phyloP scores from a whole-genome alignment of 768 basidiomycete genomes.

The Daedaleopsis nitida region DNA sequence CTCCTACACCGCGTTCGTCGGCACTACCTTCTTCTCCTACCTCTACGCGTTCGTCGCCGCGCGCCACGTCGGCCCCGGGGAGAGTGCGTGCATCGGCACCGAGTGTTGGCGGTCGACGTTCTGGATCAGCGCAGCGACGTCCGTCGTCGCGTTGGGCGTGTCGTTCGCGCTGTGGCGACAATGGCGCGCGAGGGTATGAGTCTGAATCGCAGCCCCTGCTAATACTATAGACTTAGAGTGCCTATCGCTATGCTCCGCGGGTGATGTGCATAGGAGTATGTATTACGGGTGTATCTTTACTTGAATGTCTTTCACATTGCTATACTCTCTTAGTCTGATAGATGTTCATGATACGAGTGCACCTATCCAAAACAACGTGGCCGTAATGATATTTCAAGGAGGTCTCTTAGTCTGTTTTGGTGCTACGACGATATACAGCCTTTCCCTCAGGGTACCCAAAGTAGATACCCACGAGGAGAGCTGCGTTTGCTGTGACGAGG shows the following conservation, averaged over 20 bases:
- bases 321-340: neutral
- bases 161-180: slow-evolving; percentile 58
- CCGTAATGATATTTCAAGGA: no score
- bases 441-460: slow-evolving; percentile 48
- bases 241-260: no score
- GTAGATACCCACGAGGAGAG: slow-evolving; percentile 59
- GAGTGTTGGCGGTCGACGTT: slow-evolving; percentile 73
- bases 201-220: no score
- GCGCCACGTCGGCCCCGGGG: slow-evolving; percentile 43
- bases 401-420: slow-evolving; percentile 4
- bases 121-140: slow-evolving; percentile 45
- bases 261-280: neutral
- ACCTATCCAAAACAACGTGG: no score
- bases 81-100: slow-evolving; percentile 54
- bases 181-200: slow-evolving; percentile 56
- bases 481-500: slow-evolving; percentile 51
- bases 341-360: neutral
- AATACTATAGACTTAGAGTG: no score
- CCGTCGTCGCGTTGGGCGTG: slow-evolving; percentile 45
- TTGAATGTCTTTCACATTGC: no score
- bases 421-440: neutral
- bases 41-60: slow-evolving; percentile 72
- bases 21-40: slow-evolving; percentile 77
- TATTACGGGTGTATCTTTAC: neutral
- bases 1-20: slow-evolving; percentile 74